Conservation (phyloP, 2,329 filamentous ascomycete species). For the Fusarium setosum region DNA sequence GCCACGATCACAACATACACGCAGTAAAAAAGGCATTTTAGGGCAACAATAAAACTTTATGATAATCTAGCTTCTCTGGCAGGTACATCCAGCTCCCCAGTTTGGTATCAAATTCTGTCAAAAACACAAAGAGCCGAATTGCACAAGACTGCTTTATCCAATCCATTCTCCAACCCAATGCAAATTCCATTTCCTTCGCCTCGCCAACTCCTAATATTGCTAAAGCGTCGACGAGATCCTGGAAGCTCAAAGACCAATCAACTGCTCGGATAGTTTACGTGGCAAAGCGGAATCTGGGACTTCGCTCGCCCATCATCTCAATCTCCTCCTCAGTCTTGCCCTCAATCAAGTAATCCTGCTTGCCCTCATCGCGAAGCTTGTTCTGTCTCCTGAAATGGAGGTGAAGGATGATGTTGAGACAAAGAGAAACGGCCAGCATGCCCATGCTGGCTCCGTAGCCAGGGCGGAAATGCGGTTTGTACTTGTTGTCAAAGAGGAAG, state of each 20-base stretch:
- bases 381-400: conserved; percentile 50
- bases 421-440: conserved; percentile 53
- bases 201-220: conserved; percentile 1
- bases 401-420: conserved; percentile 42
- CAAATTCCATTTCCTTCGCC: not conserved
- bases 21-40: not conserved
- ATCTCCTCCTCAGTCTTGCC: conserved; percentile 56
- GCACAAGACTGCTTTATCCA: conserved; percentile 1
- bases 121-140: conserved; percentile 1
- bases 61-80: not conserved
- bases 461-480: conserved; percentile 59
- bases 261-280: conserved; percentile 4
- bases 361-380: conserved; percentile 48
- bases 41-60: not conserved
- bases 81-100: conserved; percentile 1
- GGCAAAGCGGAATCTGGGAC: conserved; percentile 47
- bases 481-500: conserved; percentile 61
- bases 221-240: not conserved
- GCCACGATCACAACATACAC: not conserved
- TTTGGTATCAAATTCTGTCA: conserved; percentile 3
- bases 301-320: conserved; percentile 55
- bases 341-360: conserved; percentile 54
- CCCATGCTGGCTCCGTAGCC: conserved; percentile 64
- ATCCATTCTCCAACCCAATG: not conserved
- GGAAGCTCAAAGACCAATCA: not conserved